Evolutionary conservation across 352 stramenopile genomes (phyloP), one percentile per base, ranked within the genome.

Genomic region (Phytophthora hibernalis): DNA sequence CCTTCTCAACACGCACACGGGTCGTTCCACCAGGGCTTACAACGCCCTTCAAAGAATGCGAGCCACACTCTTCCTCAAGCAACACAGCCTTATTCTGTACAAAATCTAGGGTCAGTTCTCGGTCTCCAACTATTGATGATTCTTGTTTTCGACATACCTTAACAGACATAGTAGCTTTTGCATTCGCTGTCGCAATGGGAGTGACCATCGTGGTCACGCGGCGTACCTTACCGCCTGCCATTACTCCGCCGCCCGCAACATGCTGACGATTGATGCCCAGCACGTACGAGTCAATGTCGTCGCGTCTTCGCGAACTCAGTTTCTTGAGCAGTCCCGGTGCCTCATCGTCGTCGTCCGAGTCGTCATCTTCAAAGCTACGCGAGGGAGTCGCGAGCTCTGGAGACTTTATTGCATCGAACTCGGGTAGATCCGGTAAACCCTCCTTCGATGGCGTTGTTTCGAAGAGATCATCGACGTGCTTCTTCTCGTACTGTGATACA

Each of bases 211-310:
- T 28, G 26, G 71, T 68, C 16, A 75, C 33, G 4, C 71, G 70
- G 18, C 70, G 70, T 38, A 79, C 71, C 56, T 71, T 83, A 15
- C 58, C 71, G 61, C 64, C 63, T 58, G 67, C 50, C 57, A 79
- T 79, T n/a, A 68, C 62, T 20, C 70, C 66, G 43, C 71, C 71
- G 15, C 63, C 68, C n/a, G 70, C 70, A 6, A 80, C 60, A 45
- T 87, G 83, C 18, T 66, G 71, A 5, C 82, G 78, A 67, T 91
- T 92, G 47, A 93, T 72, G 0, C 70, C 77, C 28, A 87, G 64
- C 20, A 93, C 82, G 38, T 93, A 93, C 42, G 85, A 91, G 56
- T 93, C 85, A 37, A 93, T 85, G 24, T 91, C 83, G 43, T 92
- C 83, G 28, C 85, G 80, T 40, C 81, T 86, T 18, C 68, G 85